Evolutionary conservation across 495 filamentous ascomycete genomes (phyloP).

Genomic region (Talaromyces thailandensis): DNA sequence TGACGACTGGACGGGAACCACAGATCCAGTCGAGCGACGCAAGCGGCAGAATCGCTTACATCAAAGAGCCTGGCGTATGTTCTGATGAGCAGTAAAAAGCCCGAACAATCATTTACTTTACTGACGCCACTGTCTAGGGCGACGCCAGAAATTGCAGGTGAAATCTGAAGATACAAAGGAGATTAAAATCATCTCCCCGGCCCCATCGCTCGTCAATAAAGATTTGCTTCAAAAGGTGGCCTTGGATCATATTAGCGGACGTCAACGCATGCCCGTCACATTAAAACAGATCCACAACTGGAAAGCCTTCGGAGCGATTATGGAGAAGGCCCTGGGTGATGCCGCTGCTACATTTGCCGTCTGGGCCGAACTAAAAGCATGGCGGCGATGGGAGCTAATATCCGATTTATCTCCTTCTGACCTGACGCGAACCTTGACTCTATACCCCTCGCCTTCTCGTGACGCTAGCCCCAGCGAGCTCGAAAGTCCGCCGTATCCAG

Average conservation of each 20-base stretch:
- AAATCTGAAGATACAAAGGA: not conserved
- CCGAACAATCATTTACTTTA: not conserved
- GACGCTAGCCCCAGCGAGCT: not conserved
- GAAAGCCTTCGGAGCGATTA: not conserved
- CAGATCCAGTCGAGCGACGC: conserved; percentile 28
- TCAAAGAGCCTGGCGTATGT: conserved; percentile 32
- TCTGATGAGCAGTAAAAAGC: not conserved
- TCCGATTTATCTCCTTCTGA: not conserved
- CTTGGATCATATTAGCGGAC: not conserved
- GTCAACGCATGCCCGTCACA: not conserved
- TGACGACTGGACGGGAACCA: conserved; percentile 32
- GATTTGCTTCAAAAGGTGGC: not conserved
- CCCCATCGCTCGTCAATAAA: not conserved
- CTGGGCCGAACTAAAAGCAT: conserved; percentile 2
- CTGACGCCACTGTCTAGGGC: not conserved
- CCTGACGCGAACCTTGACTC: not conserved
- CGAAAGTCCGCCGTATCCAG: not conserved
- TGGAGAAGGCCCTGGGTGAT: not conserved
- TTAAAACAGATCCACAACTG: not conserved
- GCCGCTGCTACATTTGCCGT: not conserved
- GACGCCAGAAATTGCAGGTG: not conserved
- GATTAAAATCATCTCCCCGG: not conserved
- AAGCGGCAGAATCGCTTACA: conserved; percentile 35
- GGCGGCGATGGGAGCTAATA: conserved; percentile 1
- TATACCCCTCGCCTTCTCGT: not conserved